A percentile compares a stretch with the other conserved stretches of the same genome.
Conservation (phyloP, 805 yeast genomes). For the Wickerhamomyces chaumierensis region DNA sequence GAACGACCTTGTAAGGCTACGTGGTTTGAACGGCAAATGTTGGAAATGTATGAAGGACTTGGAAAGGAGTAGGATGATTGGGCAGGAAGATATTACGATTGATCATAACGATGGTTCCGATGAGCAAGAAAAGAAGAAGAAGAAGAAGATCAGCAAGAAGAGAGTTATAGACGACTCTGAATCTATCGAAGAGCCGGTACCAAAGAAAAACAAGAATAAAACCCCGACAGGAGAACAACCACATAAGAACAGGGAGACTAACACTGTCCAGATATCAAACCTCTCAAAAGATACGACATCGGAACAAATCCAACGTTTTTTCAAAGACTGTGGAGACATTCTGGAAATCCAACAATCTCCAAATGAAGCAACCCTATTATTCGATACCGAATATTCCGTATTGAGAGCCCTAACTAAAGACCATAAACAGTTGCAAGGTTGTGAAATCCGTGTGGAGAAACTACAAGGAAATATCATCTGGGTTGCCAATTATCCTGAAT, state of each 20-base stretch:
- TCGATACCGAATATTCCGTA: slow-evolving; percentile 33
- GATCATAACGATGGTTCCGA: too few species aligned
- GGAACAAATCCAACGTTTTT: slow-evolving; percentile 28
- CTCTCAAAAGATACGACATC: slow-evolving; percentile 32
- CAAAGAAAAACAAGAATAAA: slow-evolving; percentile 2
- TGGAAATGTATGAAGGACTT: too few species aligned
- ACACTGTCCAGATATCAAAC: slow-evolving; percentile 41
- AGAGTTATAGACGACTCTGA: too few species aligned
- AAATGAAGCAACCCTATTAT: slow-evolving; percentile 47
- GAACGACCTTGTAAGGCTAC: too few species aligned
- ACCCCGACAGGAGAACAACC: slow-evolving; percentile 1
- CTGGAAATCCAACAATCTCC: slow-evolving; percentile 19
- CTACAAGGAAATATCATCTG: slow-evolving; percentile 45
- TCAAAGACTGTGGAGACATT: slow-evolving; percentile 52
- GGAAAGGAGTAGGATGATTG: too few species aligned
- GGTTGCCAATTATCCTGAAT: slow-evolving; percentile 67
- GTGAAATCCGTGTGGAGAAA: slow-evolving; percentile 33
- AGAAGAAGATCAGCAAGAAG: slow-evolving; percentile 2
- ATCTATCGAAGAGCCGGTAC: too few species aligned
- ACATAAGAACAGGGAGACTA: slow-evolving; percentile 46
- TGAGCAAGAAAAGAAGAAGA: too few species aligned
- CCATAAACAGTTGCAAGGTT: slow-evolving; percentile 32
- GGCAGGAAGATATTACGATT: too few species aligned
- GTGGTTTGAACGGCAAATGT: too few species aligned
- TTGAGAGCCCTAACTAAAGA: slow-evolving; percentile 52